Evolutionary conservation across 805 yeast genomes (phyloP), one percentile per base, ranked within the genome.

Genomic region (Starmerella apis): DNA sequence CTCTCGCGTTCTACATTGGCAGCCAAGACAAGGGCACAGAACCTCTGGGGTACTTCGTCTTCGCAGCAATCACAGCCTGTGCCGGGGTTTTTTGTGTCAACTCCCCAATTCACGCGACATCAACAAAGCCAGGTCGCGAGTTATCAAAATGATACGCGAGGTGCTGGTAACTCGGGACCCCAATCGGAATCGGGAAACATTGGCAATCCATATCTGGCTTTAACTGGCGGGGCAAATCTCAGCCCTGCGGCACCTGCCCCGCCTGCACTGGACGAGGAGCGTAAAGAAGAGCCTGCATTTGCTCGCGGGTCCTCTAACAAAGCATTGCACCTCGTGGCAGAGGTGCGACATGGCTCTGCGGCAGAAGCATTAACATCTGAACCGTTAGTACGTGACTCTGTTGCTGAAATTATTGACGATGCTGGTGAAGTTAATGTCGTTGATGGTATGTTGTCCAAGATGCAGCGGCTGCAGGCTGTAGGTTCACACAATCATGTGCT

Each of bases 81-180:
- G 65, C 71, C 48, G 58, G 66, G 25, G 18, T 69, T 69, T 55
- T 69, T 70, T 49, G 65, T 65, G 31, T 62, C 72, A 19, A 68
- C 72, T 7, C 66, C 63, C 25, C 70, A 68, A 49, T 63, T 66
- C 43, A 62, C 61, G 25, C 60, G 70, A 25, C 71, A 68, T 51
- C 69, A 69, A 58, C 58, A 63, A 16, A 44, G 19, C 14, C 71
- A 66, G 53, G 55, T 65, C 7, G 64, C 61, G 37, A 41, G 37
- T 38, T 56, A 53, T 20, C 24, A 41, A 4, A 59, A 54, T 19
- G 60, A 57, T n/a, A 45, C 51, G 14, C 50, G 56, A 11, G 56
- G 59, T 2, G 52, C 56, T 9, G 55, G 57, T 10, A 50, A 30
- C 19, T 46, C 52, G 35, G 45, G 52, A 24, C 23, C 46, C 10